Base-by-base conservation (phyloP, 1,284 basidiomycete genomes). In the Stygiomarasmius scandens region DNA sequence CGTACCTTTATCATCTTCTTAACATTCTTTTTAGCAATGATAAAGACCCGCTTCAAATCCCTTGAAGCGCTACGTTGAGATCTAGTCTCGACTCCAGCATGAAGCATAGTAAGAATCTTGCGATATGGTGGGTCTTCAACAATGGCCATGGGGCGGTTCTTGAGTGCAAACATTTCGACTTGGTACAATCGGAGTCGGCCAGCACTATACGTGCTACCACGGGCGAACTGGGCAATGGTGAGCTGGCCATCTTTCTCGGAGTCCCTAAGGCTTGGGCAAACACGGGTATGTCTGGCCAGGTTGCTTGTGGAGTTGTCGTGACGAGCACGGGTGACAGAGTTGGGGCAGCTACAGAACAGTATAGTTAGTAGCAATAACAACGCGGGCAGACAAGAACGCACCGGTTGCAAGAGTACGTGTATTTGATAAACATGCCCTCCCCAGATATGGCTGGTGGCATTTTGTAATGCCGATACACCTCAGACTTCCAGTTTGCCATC, bases 111-210 rank as follows among this genome's bases (percentile, higher is more conserved):
- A 27, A 49, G 48, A n/a, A 27, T 25, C 25, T 49, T 32, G n/a
- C 22, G 23, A 23, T 27, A 49, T 9, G 48, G 23, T 11, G 11
- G 19, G 25, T 49, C 48, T 29, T 49, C 48, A 12, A 49, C 48
- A 49, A 49, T 49, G 24, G n/a, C 29, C 48, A 49, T 49, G 22
- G 48, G 48, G n/a, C 48, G 25, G 11, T 20, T 32, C n/a, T 49
- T 41, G n/a, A 12, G n/a, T 12, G 38, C 38, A 19, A 41, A 41
- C 38, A 41, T 41, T 41, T 41, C 38, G 14, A 49, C 48, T n/a
- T 29, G 24, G 25, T 29, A 32, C 10, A 49, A 23, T 20, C 48
- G 22, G n/a, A 49, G 48, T 19, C 29, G 20, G 22, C 12, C 23
- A 11, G 24, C 24, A 19, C 24, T 49, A 23, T 49, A 49, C 5